Conservation (phyloP, 176 grass and related monocot genomes). For the Triticum aestivum region DNA sequence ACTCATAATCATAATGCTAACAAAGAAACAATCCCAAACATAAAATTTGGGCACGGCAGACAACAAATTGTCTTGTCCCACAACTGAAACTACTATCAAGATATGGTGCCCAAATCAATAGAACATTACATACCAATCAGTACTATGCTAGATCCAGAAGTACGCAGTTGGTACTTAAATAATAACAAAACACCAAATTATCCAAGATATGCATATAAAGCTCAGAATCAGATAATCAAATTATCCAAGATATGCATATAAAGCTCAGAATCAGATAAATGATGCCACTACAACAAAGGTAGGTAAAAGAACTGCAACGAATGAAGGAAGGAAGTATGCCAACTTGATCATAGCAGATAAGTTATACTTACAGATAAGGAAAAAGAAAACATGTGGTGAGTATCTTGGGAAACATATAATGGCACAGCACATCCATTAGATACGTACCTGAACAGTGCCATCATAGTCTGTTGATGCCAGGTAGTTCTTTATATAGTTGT, state of each 20-base stretch:
- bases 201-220: background rate
- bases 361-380: background rate
- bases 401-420: constrained; percentile 9
- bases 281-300: background rate
- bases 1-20: constrained; percentile 5
- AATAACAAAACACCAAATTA: background rate
- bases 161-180: background rate
- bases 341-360: constrained; percentile 7
- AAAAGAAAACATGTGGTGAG: background rate
- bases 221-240: background rate
- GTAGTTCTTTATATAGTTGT: constrained; percentile 97
- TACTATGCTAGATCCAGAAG: constrained; percentile 4
- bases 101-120: background rate
- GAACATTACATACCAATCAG: background rate
- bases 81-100: constrained; percentile 19
- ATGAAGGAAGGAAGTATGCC: background rate
- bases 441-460: constrained; percentile 80
- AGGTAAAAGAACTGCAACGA: background rate
- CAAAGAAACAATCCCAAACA: constrained; percentile 11
- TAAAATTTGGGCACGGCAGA: constrained; percentile 9
- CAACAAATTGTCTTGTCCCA: background rate
- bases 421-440: background rate
- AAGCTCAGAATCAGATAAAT: constrained; percentile 13
- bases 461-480: constrained; percentile 94
- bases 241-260: background rate